Evolutionary conservation across 768 basidiomycete genomes (phyloP).

Genomic region (Rhodotorula toruloides): DNA sequence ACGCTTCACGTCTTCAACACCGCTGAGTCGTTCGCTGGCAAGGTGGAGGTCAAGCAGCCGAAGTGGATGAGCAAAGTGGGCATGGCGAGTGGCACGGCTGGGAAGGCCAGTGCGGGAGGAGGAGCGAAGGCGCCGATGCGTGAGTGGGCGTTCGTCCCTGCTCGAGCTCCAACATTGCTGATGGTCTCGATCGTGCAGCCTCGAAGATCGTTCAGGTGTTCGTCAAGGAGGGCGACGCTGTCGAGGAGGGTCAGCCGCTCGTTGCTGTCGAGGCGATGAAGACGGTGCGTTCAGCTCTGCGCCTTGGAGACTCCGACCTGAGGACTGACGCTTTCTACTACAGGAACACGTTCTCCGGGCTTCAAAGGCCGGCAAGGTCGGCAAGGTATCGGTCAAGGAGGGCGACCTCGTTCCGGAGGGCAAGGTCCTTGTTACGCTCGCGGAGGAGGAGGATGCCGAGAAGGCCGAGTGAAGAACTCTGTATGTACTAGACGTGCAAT

Average conservation of each 20-base stretch:
- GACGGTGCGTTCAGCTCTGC: slow-evolving; percentile 50
- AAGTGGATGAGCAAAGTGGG: slow-evolving; percentile 29
- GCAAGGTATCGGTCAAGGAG: slow-evolving; percentile 65
- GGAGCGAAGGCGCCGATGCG: slow-evolving; percentile 73
- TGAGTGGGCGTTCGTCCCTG: too few relatives aligned
- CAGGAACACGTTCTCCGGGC: slow-evolving; percentile 75
- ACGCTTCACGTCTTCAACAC: slow-evolving; percentile 29
- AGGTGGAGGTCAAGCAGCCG: slow-evolving; percentile 35
- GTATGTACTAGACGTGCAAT: too few relatives aligned
- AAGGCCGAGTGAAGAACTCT: too few relatives aligned
- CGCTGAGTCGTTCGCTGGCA: slow-evolving; percentile 13
- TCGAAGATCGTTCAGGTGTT: slow-evolving; percentile 73
- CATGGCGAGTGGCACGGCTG: background rate
- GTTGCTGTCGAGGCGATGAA: slow-evolving; percentile 95
- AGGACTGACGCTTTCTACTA: background rate
- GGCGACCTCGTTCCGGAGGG: slow-evolving; percentile 93
- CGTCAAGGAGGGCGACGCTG: slow-evolving; percentile 68
- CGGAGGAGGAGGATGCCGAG: slow-evolving; percentile 3
- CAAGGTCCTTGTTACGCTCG: slow-evolving; percentile 60
- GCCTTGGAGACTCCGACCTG: background rate
- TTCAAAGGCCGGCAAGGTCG: slow-evolving; percentile 63
- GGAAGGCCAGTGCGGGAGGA: slow-evolving; percentile 1
- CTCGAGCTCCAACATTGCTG: too few relatives aligned
- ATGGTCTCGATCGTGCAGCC: slow-evolving; percentile 4
- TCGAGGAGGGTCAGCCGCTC: slow-evolving; percentile 73